Conservation (phyloP, 23 red algal genomes). For the Porphyridium purpureum region DNA sequence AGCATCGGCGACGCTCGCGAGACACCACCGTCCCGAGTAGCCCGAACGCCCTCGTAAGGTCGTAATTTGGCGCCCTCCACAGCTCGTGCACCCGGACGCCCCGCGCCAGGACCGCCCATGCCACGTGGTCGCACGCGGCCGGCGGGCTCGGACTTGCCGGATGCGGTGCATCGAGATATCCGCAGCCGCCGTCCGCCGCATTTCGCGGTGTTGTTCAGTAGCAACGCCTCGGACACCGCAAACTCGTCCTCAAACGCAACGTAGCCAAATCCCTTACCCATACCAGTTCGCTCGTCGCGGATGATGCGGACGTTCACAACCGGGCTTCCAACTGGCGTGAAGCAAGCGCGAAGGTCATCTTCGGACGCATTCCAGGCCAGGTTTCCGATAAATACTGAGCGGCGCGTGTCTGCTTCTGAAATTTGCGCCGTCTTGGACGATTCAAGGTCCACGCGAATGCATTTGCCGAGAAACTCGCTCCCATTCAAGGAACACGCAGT, state of each 20-base stretch:
- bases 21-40: no score
- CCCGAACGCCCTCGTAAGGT: no score
- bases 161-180: no score
- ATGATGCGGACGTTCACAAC: conserved; percentile 22
- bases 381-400: conserved; percentile 77
- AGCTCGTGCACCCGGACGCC: no score
- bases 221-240: conserved; percentile 2
- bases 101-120: no score
- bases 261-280: conserved; percentile 28
- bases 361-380: conserved; percentile 72
- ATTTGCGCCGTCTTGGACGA: neutral
- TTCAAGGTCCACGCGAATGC: conserved; percentile 21
- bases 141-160: no score
- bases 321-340: no score
- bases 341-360: conserved; percentile 34
- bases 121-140: no score
- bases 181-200: no score
- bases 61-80: no score
- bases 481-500: conserved; percentile 12
- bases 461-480: conserved; percentile 21
- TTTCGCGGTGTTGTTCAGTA: no score
- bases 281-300: conserved; percentile 7
- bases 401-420: conserved; percentile 1
- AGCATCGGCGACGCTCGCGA: no score
- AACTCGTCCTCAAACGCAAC: conserved; percentile 9